Base-by-base conservation (phyloP, 495 filamentous ascomycete genomes). In the Ascobolus immersus region DNA sequence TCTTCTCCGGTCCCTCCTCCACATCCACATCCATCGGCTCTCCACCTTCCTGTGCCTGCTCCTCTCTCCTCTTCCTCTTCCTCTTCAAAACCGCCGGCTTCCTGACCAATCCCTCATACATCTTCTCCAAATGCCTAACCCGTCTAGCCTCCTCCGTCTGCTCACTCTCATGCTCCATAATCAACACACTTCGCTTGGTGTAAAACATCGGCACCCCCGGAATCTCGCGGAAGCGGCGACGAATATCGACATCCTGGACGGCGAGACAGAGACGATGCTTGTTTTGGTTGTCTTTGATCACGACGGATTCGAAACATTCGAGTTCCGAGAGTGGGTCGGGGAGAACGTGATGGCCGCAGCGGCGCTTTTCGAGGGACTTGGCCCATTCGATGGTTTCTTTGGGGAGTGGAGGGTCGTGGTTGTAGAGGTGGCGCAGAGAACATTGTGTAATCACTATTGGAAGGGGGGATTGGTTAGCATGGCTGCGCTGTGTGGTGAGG, bases 251-350 rank as follows among this genome's bases (percentile, higher is more conserved):
- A 36, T 71, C 66, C 48, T 79, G 77, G 15, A 65, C 77, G 5
- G 81, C 82, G 15, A 93, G 71, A 14, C 81, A 71, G 52, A 93
- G 94, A 32, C 81, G 64, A 48, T 92, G 71, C 48, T 82, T 90
- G 49, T 99, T 99, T 44, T 66, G 64, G 14, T 59, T 58, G 37
- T 55, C 66, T 12, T 55, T 49, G 42, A 73, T 74, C 1, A 92
- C 68, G 3, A 86, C 69, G 0, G 64, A 71, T 29, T 66, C 56
- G 17, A 93, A 56, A 50, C 89, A 99, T 39, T 79, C 77, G 17
- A 65, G 50, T 38, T 80, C 67, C 25, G 67, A 59, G 36, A 90
- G 68, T 1, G 82, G 74, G 30, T 73, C 58, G 7, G 76, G 65
- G 36, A 84, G 70, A 35, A 69, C 71, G 48, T 86, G 72, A 53